phyloP scores from a whole-genome alignment of 179 eudicot species.

The Nepenthes alata region DNA sequence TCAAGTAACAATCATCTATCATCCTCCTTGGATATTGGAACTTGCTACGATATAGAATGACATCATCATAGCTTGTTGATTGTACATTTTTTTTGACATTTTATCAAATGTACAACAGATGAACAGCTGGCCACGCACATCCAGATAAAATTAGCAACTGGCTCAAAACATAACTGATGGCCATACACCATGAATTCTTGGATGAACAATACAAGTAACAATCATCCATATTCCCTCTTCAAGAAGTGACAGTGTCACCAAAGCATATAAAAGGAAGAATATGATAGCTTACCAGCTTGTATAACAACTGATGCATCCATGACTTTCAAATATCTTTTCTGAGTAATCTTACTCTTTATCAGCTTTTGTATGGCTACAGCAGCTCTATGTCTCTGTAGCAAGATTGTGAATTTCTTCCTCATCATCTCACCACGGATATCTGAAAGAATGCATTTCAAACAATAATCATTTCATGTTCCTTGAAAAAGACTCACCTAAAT shows the following conservation, averaged over 20 bases:
- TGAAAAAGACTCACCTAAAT: too few species aligned
- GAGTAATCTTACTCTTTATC: slow-evolving; percentile 29
- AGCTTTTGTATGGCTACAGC: slow-evolving; percentile 71
- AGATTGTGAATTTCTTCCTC: slow-evolving; percentile 57
- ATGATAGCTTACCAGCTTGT: slow-evolving; percentile 57
- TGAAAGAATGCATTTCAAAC: slow-evolving; percentile 11
- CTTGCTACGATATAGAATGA: too few species aligned
- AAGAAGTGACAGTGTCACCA: neutral
- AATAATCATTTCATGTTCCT: neutral
- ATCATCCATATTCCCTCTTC: too few species aligned
- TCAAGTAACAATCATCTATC: too few species aligned
- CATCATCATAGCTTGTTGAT: too few species aligned
- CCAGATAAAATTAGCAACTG: too few species aligned
- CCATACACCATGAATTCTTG: too few species aligned
- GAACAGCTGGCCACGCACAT: too few species aligned
- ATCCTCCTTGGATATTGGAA: too few species aligned
- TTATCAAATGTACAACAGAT: too few species aligned
- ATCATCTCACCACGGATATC: slow-evolving; percentile 77
- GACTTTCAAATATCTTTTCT: slow-evolving; percentile 38
- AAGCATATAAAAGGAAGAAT: neutral
- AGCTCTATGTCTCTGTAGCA: slow-evolving; percentile 64
- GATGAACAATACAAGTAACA: neutral
- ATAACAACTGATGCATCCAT: slow-evolving; percentile 44
- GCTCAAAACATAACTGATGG: too few species aligned
- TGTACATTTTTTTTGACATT: too few species aligned